Evolutionary conservation across 1,139 yeast genomes (phyloP).

Genomic region (Kodamaea fungicola): DNA sequence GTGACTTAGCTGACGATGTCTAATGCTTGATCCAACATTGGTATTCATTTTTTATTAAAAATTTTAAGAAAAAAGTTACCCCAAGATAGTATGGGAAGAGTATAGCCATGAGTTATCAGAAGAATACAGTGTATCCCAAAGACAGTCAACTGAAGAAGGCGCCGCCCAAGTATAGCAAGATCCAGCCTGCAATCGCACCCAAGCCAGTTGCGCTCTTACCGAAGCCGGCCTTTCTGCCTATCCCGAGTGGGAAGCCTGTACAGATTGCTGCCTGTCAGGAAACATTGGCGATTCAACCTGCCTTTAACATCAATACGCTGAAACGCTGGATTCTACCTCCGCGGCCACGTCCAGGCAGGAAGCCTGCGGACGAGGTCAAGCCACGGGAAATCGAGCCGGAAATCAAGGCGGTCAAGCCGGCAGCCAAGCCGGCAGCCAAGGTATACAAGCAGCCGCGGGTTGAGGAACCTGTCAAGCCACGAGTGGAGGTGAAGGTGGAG

Average conservation of each 20-base stretch:
- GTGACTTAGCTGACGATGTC: constrained; percentile 56
- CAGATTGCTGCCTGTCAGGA: constrained; percentile 16
- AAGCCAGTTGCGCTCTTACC: constrained; percentile 32
- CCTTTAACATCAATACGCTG: constrained; percentile 44
- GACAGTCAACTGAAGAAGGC: not conserved
- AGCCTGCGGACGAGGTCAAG: constrained; percentile 27
- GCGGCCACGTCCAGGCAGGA: constrained; percentile 60
- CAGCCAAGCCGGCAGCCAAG: not conserved
- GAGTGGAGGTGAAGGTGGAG: no score
- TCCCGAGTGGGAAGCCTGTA: constrained; percentile 11
- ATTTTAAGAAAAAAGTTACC: not conserved
- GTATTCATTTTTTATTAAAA: not conserved
- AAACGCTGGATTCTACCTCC: constrained; percentile 66
- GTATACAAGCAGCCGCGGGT: no score
- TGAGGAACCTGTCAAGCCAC: no score
- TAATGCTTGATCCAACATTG: constrained; percentile 14
- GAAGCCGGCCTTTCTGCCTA: constrained; percentile 19
- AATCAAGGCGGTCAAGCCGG: not conserved
- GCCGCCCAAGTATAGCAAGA: constrained; percentile 29
- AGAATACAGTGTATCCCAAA: not conserved
- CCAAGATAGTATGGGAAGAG: not conserved
- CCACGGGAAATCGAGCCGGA: constrained; percentile 1
- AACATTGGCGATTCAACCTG: constrained; percentile 17
- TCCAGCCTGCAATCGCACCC: constrained; percentile 43
- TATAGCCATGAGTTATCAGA: not conserved